A percentile compares a stretch with the other conserved stretches of the same genome.
phyloP scores from a whole-genome alignment of 371 early-diverging fungal genomes.

The Dinochytrium kinnereticum region DNA sequence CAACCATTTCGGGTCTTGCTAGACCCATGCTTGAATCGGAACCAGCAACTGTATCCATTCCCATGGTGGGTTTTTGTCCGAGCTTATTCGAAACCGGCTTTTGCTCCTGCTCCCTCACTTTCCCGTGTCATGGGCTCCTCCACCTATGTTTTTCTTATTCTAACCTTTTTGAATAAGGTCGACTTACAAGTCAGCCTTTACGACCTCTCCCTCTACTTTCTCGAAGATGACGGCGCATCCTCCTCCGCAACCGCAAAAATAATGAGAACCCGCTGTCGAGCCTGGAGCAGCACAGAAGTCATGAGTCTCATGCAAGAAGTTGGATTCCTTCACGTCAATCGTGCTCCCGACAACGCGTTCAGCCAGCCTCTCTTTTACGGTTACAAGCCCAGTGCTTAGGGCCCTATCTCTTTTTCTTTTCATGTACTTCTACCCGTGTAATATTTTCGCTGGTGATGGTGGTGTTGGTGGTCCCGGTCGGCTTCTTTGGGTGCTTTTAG shows the following conservation, averaged over 20 bases:
- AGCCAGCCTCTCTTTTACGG: conserved; percentile 9
- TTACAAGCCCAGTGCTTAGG: conserved; percentile 2
- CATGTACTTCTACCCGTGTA: too few species aligned
- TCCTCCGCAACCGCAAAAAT: not conserved
- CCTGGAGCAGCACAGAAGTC: conserved; percentile 6
- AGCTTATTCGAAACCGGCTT: too few species aligned
- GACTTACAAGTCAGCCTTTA: conserved; percentile 18
- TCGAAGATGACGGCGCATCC: conserved; percentile 9
- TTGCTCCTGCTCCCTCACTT: not conserved
- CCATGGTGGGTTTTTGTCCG: conserved; percentile 10
- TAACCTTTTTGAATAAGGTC: not conserved
- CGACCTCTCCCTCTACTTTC: conserved; percentile 16
- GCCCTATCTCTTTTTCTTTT: too few species aligned
- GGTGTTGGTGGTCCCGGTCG: too few species aligned
- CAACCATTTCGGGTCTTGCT: not conserved
- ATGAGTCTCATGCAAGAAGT: not conserved
- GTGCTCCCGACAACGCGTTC: not conserved
- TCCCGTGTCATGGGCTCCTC: not conserved
- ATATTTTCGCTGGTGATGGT: too few species aligned
- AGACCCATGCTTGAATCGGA: not conserved
- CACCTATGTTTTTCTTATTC: not conserved
- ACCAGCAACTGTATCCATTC: conserved; percentile 2
- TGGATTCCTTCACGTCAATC: conserved; percentile 2
- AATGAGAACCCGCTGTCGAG: conserved; percentile 7
- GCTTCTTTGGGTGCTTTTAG: too few species aligned